Percentiles rank a stretch among this genome's conserved stretches.
Conservation (phyloP, 768 basidiomycete species). For the Rhizopogon sp. region DNA sequence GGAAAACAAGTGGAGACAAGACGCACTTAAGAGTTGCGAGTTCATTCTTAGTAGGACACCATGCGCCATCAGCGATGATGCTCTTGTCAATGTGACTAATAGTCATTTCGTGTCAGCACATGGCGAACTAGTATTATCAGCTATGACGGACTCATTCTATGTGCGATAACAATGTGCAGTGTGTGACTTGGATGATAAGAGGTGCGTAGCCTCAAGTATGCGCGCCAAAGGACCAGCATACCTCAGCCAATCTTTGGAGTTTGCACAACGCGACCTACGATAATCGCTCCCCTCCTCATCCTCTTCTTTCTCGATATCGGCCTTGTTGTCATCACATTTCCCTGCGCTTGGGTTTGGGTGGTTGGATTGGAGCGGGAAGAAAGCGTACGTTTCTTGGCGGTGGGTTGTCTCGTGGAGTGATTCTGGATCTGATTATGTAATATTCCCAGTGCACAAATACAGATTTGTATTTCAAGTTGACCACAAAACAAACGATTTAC, state of each 20-base stretch:
- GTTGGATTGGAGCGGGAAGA: constrained; percentile 12
- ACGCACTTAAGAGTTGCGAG: constrained; percentile 66
- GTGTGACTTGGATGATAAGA: not conserved
- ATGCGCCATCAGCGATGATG: constrained; percentile 73
- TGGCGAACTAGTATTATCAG: not conserved
- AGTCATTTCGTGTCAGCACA: constrained; percentile 5
- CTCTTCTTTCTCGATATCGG: constrained; percentile 7
- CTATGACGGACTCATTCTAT: constrained; percentile 17
- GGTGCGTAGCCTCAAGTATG: not conserved
- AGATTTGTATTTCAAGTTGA: too few species aligned
- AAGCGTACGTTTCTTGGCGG: constrained; percentile 16
- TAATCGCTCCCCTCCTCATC: constrained; percentile 32
- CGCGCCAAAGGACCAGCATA: constrained; percentile 24
- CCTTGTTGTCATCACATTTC: not conserved
- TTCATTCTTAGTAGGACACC: constrained; percentile 78
- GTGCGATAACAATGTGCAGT: not conserved
- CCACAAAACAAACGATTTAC: too few species aligned
- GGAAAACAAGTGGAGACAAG: not conserved
- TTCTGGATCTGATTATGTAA: constrained; percentile 9
- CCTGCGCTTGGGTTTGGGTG: constrained; percentile 20
- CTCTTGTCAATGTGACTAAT: constrained; percentile 59
- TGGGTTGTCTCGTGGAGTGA: constrained; percentile 37
- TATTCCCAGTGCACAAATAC: too few species aligned
- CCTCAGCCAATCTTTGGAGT: constrained; percentile 81
- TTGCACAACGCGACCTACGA: constrained; percentile 73